A percentile compares a stretch with the other conserved stretches of the same genome.
Conservation (phyloP, 2,329 filamentous ascomycete species). For the Eutypa lata region DNA sequence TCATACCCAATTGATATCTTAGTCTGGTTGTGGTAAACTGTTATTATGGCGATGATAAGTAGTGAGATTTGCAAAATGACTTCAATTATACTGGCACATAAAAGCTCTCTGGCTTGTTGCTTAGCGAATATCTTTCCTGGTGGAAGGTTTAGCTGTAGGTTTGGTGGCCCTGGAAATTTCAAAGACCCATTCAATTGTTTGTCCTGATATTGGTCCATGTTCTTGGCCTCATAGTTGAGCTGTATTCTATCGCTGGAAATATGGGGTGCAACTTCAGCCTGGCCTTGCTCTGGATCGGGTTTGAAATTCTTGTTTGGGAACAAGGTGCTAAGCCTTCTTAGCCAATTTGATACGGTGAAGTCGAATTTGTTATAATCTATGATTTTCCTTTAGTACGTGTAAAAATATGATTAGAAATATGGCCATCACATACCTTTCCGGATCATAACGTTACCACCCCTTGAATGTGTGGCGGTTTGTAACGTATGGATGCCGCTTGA, state of each 20-base stretch:
- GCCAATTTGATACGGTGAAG: neutral
- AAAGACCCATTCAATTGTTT: too few species aligned
- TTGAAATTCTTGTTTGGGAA: too few species aligned
- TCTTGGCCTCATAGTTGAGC: too few species aligned
- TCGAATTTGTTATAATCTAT: too few species aligned
- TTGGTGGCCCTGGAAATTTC: neutral
- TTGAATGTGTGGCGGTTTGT: neutral
- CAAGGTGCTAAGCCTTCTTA: too few species aligned
- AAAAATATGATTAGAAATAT: too few species aligned
- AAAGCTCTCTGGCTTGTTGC: slow-evolving; percentile 1
- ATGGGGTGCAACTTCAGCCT: too few species aligned
- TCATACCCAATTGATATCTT: neutral
- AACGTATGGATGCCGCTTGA: neutral
- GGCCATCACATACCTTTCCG: neutral
- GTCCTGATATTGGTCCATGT: too few species aligned
- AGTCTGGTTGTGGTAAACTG: slow-evolving; percentile 2
- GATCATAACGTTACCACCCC: neutral
- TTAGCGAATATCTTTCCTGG: neutral
- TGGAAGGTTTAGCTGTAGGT: neutral
- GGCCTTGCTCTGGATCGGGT: too few species aligned
- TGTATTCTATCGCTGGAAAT: too few species aligned
- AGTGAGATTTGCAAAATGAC: slow-evolving; percentile 6
- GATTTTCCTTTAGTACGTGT: too few species aligned
- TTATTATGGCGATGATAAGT: slow-evolving; percentile 3
- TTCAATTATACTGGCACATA: neutral